Evolutionary conservation across 2,329 filamentous ascomycete genomes (phyloP).

Genomic region (Orbilia blumenaviensis): DNA sequence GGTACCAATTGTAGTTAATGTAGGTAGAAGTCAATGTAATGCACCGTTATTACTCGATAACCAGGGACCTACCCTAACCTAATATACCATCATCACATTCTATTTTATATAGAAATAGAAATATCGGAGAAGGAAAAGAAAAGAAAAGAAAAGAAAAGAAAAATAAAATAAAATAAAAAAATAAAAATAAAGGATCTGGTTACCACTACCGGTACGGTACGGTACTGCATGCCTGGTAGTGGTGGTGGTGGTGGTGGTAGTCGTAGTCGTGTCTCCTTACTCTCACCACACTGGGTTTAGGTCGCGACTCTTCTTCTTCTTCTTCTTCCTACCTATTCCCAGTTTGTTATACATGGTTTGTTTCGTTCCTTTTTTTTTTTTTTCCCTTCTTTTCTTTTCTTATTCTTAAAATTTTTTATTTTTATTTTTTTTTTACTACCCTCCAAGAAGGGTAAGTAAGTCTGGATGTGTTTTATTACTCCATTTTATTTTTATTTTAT

Average conservation of each 20-base stretch:
- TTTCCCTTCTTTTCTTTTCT: background rate
- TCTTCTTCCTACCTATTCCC: background rate
- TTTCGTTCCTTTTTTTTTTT: constrained; percentile 19
- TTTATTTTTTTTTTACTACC: constrained; percentile 46
- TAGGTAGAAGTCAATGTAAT: no score
- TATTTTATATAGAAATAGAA: no score
- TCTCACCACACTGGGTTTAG: constrained; percentile 48
- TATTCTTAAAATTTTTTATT: no score
- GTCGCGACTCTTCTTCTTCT: constrained; percentile 4
- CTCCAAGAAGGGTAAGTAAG: constrained; percentile 19
- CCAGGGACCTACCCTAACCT: no score
- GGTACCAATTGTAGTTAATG: no score
- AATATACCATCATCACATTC: no score
- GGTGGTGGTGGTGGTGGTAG: no score
- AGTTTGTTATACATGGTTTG: no score
- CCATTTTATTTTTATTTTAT: constrained; percentile 29
- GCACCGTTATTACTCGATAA: no score
- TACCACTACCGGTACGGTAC: no score
- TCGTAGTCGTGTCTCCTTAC: constrained; percentile 18
- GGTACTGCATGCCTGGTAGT: no score
- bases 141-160: background rate
- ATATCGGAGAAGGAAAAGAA: background rate
- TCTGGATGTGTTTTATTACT: constrained; percentile 10
- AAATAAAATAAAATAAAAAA: background rate
- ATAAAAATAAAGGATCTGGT: background rate